These are phyloP conservation scores for Alloteropsis semialata DNA, from an alignment of 176 grass and related monocot species.

Conservation along the genomic window DNA sequence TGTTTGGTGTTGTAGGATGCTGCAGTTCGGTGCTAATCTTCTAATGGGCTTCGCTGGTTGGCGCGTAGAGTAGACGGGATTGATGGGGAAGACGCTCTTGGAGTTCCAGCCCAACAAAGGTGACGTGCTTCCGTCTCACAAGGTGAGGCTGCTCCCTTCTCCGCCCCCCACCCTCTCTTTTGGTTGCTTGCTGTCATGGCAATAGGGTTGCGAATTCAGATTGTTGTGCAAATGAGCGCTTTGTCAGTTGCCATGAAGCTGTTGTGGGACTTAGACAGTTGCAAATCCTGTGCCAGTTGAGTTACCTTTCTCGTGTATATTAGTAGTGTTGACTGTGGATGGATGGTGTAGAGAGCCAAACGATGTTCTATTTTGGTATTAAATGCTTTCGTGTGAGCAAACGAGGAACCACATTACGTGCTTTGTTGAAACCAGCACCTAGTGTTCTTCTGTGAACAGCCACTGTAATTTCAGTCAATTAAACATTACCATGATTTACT, in stretches of 20 bases:
- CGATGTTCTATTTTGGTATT: background rate
- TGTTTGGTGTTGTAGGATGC: background rate
- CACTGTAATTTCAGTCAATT: background rate
- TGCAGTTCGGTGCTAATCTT: background rate
- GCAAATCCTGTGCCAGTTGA: background rate
- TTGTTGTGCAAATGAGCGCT: background rate
- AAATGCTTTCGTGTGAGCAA: background rate
- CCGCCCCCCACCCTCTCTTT: background rate
- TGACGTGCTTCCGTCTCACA: conserved; percentile 80
- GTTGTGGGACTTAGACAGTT: background rate
- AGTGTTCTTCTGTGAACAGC: background rate
- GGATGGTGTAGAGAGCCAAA: background rate
- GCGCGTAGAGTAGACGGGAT: conserved; percentile 63
- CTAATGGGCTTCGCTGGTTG: background rate
- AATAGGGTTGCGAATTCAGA: background rate
- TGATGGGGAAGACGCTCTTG: conserved; percentile 92
- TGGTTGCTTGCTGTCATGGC: background rate
- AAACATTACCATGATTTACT: background rate
- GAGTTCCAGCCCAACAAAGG: conserved; percentile 94
- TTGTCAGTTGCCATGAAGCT: background rate
- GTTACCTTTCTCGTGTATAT: background rate
- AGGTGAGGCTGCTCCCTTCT: conserved; percentile 43
- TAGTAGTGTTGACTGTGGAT: background rate
- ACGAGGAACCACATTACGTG: background rate
- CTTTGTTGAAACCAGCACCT: background rate